A percentile compares a stretch with the other conserved stretches of the same genome.
phyloP scores from a whole-genome alignment of 108 stramenopile species.

The Skeletonema marinoi region DNA sequence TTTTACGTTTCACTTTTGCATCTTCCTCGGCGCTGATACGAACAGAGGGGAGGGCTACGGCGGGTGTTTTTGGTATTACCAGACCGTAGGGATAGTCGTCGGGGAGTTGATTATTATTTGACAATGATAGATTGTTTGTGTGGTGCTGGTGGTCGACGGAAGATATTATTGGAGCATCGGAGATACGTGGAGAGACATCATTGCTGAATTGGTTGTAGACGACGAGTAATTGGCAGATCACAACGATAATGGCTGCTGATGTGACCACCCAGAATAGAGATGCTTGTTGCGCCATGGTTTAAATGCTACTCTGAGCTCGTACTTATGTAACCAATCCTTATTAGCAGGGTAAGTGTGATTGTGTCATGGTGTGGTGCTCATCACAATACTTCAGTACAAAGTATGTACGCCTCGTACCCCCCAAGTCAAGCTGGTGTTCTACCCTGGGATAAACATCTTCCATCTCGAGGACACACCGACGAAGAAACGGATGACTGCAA shows the following conservation, averaged over 20 bases:
- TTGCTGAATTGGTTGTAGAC: background rate
- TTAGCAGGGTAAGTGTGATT: too few species aligned
- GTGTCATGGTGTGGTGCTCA: too few species aligned
- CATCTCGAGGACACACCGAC: too few species aligned
- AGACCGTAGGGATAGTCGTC: background rate
- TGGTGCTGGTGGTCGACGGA: background rate
- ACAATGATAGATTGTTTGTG: background rate
- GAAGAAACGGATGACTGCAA: too few species aligned
- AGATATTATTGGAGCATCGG: background rate
- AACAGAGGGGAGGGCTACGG: slow-evolving; percentile 37
- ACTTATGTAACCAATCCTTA: too few species aligned
- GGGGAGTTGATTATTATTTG: background rate
- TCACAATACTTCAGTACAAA: too few species aligned
- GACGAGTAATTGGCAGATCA: background rate
- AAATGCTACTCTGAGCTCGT: too few species aligned
- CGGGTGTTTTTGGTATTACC: background rate
- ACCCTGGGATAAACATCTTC: too few species aligned
- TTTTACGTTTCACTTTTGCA: slow-evolving; percentile 21
- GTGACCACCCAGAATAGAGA: background rate
- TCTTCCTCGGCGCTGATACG: slow-evolving; percentile 31
- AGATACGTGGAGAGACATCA: background rate
- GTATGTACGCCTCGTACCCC: too few species aligned
- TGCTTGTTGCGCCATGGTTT: background rate
- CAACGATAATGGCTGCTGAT: background rate
- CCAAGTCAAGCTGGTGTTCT: too few species aligned